A percentile compares a stretch with the other conserved stretches of the same genome.
These are phyloP conservation scores for Saturnispora silvae DNA, from an alignment of 805 yeast species.

Conservation along the genomic window DNA sequence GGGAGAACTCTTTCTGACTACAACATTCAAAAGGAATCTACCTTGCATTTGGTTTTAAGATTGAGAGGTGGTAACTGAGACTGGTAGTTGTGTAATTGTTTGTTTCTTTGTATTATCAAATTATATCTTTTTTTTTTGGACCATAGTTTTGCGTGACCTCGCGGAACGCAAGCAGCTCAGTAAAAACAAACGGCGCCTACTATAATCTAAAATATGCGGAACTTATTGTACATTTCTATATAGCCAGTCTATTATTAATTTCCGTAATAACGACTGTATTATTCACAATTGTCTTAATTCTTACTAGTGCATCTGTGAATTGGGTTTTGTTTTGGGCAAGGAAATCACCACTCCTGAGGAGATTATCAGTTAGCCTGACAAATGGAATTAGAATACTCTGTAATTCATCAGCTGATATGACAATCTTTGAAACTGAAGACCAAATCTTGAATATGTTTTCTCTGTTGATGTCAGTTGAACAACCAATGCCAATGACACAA, in stretches of 20 bases:
- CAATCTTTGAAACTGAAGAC: constrained; percentile 9
- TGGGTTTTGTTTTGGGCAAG: constrained; percentile 34
- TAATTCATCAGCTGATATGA: constrained; percentile 17
- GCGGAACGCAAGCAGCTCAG: too few relatives aligned
- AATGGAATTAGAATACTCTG: constrained; percentile 53
- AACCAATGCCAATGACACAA: background rate
- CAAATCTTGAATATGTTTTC: constrained; percentile 11
- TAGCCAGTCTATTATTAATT: constrained; percentile 19
- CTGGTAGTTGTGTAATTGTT: background rate
- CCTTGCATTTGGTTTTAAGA: constrained; percentile 91
- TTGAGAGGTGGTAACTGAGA: constrained; percentile 82
- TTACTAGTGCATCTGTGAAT: constrained; percentile 24
- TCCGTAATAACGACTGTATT: constrained; percentile 40
- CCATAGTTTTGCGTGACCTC: too few relatives aligned
- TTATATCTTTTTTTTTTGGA: background rate
- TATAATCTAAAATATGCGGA: too few relatives aligned
- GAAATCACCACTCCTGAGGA: constrained; percentile 5
- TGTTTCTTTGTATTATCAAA: background rate
- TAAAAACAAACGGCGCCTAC: too few relatives aligned
- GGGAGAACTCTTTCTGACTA: constrained; percentile 95
- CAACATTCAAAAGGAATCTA: constrained; percentile 97
- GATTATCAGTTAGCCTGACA: constrained; percentile 18
- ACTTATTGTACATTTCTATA: too few relatives aligned
- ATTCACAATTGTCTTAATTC: constrained; percentile 21
- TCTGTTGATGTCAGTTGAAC: background rate